Evolutionary conservation across 2,329 filamentous ascomycete species (phyloP).

Genomic region (Clonostachys sp.): DNA sequence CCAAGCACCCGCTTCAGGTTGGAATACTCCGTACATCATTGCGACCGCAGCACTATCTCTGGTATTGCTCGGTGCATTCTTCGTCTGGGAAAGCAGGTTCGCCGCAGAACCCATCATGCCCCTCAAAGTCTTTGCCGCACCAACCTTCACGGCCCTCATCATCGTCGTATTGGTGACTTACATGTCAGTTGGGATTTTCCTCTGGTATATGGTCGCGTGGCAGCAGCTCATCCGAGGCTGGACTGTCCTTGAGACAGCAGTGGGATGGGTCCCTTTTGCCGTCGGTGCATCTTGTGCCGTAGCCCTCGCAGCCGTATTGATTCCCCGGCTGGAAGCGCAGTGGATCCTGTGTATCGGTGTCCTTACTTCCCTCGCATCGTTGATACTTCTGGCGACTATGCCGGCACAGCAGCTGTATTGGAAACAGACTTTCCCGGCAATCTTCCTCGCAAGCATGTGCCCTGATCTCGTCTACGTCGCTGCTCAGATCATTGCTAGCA

Average conservation of each 20-base stretch:
- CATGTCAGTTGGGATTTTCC: conserved; percentile 38
- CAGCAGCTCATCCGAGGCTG: conserved; percentile 32
- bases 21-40: conserved; percentile 34
- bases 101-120: conserved; percentile 38
- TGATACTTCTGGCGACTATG: conserved; percentile 28
- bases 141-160: conserved; percentile 35
- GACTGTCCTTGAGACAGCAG: conserved; percentile 28
- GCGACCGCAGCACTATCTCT: conserved; percentile 27
- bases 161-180: conserved; percentile 37
- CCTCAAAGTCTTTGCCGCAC: conserved; percentile 34
- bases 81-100: conserved; percentile 34
- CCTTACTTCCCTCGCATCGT: conserved; percentile 8
- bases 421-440: conserved; percentile 32
- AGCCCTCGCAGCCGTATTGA: conserved; percentile 35
- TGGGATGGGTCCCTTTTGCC: conserved; percentile 32
- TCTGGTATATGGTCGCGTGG: conserved; percentile 44
- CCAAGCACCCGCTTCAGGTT: conserved; percentile 37
- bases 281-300: conserved; percentile 29
- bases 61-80: conserved; percentile 16
- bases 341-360: conserved; percentile 41
- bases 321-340: conserved; percentile 39
- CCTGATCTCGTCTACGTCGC: conserved; percentile 46
- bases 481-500: conserved; percentile 48
- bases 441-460: conserved; percentile 24
- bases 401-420: conserved; percentile 34